Conservation (phyloP, 2,329 filamentous ascomycete species). For the Pseudogymnoascus sp. region DNA sequence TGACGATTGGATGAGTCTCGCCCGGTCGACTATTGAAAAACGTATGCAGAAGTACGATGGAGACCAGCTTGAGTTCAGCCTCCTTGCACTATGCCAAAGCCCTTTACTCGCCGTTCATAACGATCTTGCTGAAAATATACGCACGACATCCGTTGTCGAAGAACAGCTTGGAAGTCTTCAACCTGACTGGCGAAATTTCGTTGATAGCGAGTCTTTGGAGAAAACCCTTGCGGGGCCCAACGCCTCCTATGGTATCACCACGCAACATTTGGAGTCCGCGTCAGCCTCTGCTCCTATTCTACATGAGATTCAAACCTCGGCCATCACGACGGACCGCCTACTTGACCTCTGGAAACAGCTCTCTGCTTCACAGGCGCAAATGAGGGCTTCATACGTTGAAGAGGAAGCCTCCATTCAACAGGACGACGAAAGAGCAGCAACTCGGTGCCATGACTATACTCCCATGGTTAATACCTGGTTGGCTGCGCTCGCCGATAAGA, state of each 20-base stretch:
- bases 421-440: conserved; percentile 44
- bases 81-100: conserved; percentile 66
- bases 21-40: conserved; percentile 53
- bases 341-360: conserved; percentile 34
- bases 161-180: conserved; percentile 30
- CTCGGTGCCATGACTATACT: conserved; percentile 59
- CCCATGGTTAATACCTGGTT: conserved; percentile 63
- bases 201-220: conserved; percentile 9
- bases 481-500: conserved; percentile 58
- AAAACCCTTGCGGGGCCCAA: conserved; percentile 11
- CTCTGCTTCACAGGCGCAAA: conserved; percentile 32
- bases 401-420: conserved; percentile 39
- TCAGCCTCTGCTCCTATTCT: neutral
- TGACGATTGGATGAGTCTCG: conserved; percentile 59
- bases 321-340: conserved; percentile 21
- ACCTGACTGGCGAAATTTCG: conserved; percentile 37
- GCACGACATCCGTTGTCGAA: conserved; percentile 33
- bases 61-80: conserved; percentile 63
- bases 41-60: conserved; percentile 62
- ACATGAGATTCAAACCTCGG: conserved; percentile 13
- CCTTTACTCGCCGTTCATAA: conserved; percentile 37
- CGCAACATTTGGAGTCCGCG: conserved; percentile 15
- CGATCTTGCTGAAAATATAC: conserved; percentile 36
- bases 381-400: conserved; percentile 40
- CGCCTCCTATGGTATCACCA: conserved; percentile 15